Evolutionary conservation across 495 filamentous ascomycete genomes (phyloP).

Genomic region (Hyaloscypha variabilis): DNA sequence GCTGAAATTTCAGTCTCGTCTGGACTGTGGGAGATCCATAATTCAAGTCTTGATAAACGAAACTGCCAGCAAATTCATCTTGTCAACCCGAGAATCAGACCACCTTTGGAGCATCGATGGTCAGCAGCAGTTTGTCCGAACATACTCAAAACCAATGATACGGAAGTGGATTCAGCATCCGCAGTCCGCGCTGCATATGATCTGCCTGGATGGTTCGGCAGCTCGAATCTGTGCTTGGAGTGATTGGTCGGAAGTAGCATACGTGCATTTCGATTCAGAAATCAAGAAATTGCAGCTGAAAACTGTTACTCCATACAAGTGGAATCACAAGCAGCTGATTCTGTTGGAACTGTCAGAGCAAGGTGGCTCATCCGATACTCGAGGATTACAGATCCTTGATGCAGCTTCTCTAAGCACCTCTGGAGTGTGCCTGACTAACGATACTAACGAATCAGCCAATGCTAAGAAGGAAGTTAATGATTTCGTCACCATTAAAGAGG

Average conservation of each 20-base stretch:
- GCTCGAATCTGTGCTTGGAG: constrained; percentile 31
- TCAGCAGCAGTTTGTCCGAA: constrained; percentile 11
- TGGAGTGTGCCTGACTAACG: background rate
- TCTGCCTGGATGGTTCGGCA: constrained; percentile 30
- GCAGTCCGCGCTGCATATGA: constrained; percentile 25
- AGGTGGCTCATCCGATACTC: constrained; percentile 29
- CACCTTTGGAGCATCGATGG: constrained; percentile 31
- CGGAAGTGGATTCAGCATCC: constrained; percentile 32
- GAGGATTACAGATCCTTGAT: constrained; percentile 22
- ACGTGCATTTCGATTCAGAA: constrained; percentile 17
- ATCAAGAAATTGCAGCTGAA: constrained; percentile 27
- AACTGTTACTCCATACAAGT: constrained; percentile 19
- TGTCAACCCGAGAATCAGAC: constrained; percentile 31
- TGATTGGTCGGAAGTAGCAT: constrained; percentile 34
- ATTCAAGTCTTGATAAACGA: constrained; percentile 26
- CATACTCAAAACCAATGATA: constrained; percentile 11
- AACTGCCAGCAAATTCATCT: constrained; percentile 27
- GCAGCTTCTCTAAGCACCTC: constrained; percentile 12
- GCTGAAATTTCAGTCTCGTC: constrained; percentile 22
- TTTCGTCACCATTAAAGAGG: background rate
- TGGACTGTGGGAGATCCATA: constrained; percentile 26
- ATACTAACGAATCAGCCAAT: background rate
- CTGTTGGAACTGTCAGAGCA: constrained; percentile 33
- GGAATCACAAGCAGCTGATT: constrained; percentile 14
- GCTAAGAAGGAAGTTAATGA: constrained; percentile 5